Evolutionary conservation across 768 basidiomycete species (phyloP), one percentile per base, ranked within the genome.

Genomic region (Leucocoprinus birnbaumii): DNA sequence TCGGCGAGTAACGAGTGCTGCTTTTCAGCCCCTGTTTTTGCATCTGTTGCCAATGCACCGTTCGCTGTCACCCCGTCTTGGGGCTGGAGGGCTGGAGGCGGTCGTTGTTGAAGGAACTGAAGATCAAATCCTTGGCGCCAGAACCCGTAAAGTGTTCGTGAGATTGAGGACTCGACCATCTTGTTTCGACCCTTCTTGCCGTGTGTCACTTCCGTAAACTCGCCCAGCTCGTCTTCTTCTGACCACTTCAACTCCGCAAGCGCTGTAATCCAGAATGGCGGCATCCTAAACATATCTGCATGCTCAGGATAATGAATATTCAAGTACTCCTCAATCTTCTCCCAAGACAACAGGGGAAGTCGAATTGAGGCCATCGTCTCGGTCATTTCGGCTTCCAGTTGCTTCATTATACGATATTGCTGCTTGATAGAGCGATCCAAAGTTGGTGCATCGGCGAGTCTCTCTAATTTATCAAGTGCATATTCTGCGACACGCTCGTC

Each of bases 401-500:
- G 31, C 64, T 80, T 83, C 47, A 85, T 67, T 0, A 66, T 65
- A 2, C 63, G 59, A 52, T 68, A 74, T 37, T 77, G 69, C 2
- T 63, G 46, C 3, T 58, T 60, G 31, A 71, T 71, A 0, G 70
- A 61, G 3, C 66, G 63, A 50, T 73, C 65, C 16, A 85, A 70
- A 0, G 73, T 71, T 0, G 78, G 77, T 27, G 69, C 64, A 2
- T 66, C 66, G 2, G 73, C 71, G 0, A 72, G 73, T 27, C 68
- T 66, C 61, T 89, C 87, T 13, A 86, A 64, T 0, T 72, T 78
- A 56, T 86, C 80, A 14, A 91, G 74, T 3, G 79, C 82, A 64
- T 75, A 89, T 48, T 84, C 48, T 1, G 77, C 69, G n/a, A 89
- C 80, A n/a, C 79, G 73, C 48, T 85, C 83, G 37, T 87, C 83